Evolutionary conservation across 441 rosid genomes (phyloP).

Genomic region (Arabidopsis lyrata): DNA sequence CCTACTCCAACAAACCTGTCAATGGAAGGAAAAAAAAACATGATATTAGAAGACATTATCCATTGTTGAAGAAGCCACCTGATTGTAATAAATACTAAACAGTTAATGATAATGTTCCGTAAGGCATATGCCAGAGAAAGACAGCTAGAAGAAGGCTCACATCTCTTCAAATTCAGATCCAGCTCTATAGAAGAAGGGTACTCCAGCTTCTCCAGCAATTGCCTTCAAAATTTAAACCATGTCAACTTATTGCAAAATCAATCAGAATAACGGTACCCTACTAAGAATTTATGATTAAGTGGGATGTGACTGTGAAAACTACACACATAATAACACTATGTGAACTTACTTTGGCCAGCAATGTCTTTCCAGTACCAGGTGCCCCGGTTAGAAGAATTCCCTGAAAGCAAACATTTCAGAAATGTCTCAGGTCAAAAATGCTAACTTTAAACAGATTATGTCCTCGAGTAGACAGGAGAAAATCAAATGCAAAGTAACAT

Average conservation of each 20-base stretch:
- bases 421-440: slow-evolving; percentile 20
- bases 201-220: slow-evolving; percentile 99
- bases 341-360: slow-evolving; percentile 86
- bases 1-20: slow-evolving; percentile 99
- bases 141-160: slow-evolving; percentile 55
- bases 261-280: slow-evolving; percentile 18
- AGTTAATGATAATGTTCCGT: slow-evolving; percentile 3
- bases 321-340: neutral
- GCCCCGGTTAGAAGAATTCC: slow-evolving; percentile 99
- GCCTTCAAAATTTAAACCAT: slow-evolving; percentile 63
- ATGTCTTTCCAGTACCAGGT: slow-evolving; percentile 99
- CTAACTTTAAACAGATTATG: neutral
- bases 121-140: slow-evolving; percentile 20
- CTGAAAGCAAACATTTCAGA: slow-evolving; percentile 52
- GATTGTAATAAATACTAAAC: slow-evolving; percentile 13
- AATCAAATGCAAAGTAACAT: slow-evolving; percentile 10
- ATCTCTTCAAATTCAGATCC: slow-evolving; percentile 99
- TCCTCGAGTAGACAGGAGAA: neutral
- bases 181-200: slow-evolving; percentile 98
- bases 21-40: slow-evolving; percentile 13
- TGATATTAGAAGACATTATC: slow-evolving; percentile 2
- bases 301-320: slow-evolving; percentile 1
- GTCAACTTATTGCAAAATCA: slow-evolving; percentile 37
- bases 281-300: neutral
- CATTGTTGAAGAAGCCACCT: neutral